A percentile compares a stretch with the other conserved stretches of the same genome.
phyloP scores from a whole-genome alignment of 441 rosid species.

The Euphorbia schlechtendalii region DNA sequence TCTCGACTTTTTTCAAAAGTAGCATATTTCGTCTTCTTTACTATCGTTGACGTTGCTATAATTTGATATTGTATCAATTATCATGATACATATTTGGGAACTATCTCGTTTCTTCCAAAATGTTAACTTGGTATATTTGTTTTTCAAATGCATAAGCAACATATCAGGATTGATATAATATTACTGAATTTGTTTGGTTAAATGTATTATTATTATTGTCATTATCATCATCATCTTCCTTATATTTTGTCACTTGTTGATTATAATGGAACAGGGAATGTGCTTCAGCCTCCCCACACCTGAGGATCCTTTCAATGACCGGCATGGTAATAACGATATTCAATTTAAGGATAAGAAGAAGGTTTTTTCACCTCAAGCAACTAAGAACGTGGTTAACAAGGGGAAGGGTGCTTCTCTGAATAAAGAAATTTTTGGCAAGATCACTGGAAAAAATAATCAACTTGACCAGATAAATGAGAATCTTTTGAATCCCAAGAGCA shows the following conservation, averaged over 20 bases:
- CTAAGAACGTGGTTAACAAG: conserved; percentile 12
- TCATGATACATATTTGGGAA: neutral
- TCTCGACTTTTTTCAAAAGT: neutral
- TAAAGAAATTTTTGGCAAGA: conserved; percentile 15
- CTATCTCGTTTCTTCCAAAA: neutral
- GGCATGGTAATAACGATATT: conserved; percentile 33
- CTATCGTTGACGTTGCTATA: neutral
- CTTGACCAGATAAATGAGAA: conserved; percentile 15
- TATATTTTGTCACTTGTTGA: conserved; percentile 7
- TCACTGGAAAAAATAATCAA: conserved; percentile 13
- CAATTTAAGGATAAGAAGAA: conserved; percentile 25
- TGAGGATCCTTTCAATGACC: conserved; percentile 77
- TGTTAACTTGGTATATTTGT: neutral
- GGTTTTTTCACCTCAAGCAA: conserved; percentile 10
- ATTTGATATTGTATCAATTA: neutral
- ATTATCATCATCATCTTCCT: too few species aligned
- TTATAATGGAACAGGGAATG: conserved; percentile 58
- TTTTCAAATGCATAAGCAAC: neutral
- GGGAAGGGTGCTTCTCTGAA: conserved; percentile 18
- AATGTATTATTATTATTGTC: too few species aligned
- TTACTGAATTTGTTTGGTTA: neutral
- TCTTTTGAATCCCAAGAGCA: conserved; percentile 14
- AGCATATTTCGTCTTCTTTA: neutral
- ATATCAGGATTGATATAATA: neutral
- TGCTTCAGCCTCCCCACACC: conserved; percentile 82